Evolutionary conservation across 1,284 basidiomycete species (phyloP).

Genomic region (Tilletia horrida): DNA sequence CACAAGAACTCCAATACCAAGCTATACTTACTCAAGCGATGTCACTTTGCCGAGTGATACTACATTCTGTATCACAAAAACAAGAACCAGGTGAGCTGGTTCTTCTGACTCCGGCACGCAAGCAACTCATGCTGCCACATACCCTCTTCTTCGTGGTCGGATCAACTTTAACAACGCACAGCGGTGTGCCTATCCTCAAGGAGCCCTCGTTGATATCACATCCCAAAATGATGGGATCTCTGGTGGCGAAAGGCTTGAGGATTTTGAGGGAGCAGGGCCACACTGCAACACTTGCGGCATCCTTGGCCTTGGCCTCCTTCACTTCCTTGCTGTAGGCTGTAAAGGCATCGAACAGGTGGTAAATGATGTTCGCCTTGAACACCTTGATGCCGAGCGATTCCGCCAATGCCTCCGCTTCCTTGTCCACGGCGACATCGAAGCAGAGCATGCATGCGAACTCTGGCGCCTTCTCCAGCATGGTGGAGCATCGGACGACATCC

Average conservation of each 20-base stretch:
- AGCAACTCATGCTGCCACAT: not conserved
- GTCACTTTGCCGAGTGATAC: slow-evolving; percentile 91
- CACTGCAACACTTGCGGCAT: slow-evolving; percentile 89
- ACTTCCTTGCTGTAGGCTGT: slow-evolving; percentile 94
- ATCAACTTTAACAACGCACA: slow-evolving; percentile 90
- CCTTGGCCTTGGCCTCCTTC: slow-evolving; percentile 82
- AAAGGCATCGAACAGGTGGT: slow-evolving; percentile 96
- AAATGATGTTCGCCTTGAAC: slow-evolving; percentile 98
- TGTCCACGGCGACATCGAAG: slow-evolving; percentile 89
- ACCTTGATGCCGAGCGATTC: slow-evolving; percentile 89
- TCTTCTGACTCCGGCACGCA: not conserved
- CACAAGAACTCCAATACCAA: not conserved
- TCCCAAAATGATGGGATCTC: slow-evolving; percentile 92
- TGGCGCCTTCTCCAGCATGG: slow-evolving; percentile 86
- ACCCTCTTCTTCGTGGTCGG: slow-evolving; percentile 75
- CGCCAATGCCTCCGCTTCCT: slow-evolving; percentile 83
- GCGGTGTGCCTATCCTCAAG: slow-evolving; percentile 86
- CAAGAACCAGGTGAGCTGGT: not conserved
- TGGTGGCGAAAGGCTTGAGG: slow-evolving; percentile 88
- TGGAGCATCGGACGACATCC: slow-evolving; percentile 86
- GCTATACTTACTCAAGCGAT: slow-evolving; percentile 55
- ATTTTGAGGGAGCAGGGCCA: slow-evolving; percentile 95
- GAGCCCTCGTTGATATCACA: slow-evolving; percentile 91
- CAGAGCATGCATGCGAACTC: slow-evolving; percentile 93
- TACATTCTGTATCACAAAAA: slow-evolving; percentile 61